Conservation (phyloP, 1,284 basidiomycete genomes). For the Xanthoconium separans region DNA sequence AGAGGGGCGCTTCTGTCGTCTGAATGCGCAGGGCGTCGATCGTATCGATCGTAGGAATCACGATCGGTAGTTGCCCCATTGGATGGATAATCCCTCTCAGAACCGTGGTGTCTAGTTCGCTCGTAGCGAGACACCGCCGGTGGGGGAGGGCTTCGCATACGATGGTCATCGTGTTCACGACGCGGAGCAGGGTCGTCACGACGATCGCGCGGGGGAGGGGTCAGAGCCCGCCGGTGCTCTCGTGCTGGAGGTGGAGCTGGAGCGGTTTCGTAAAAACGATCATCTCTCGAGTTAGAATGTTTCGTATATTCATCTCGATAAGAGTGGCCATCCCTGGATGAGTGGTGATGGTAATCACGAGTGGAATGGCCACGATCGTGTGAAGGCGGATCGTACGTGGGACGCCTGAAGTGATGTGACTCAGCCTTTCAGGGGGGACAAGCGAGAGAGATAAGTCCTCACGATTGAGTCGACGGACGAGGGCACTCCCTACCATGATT, state of each 20-base stretch:
- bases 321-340: conserved; percentile 43
- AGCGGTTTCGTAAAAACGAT: conserved; percentile 57
- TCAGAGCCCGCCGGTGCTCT: conserved; percentile 57
- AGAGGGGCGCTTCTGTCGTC: conserved; percentile 29
- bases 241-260: conserved; percentile 41
- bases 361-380: conserved; percentile 50
- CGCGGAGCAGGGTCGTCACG: conserved; percentile 55
- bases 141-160: conserved; percentile 48
- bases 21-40: conserved; percentile 42
- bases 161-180: conserved; percentile 69
- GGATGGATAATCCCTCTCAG: conserved; percentile 49
- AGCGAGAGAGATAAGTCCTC: conserved; percentile 27
- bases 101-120: conserved; percentile 33
- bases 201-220: conserved; percentile 66
- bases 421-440: conserved; percentile 1
- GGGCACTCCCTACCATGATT: conserved; percentile 64
- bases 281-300: conserved; percentile 46
- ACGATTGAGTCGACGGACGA: conserved; percentile 47
- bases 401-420: conserved; percentile 22
- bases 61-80: conserved; percentile 45
- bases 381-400: conserved; percentile 47
- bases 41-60: conserved; percentile 60
- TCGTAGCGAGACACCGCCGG: conserved; percentile 44
- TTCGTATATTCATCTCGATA: conserved; percentile 47
- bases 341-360: conserved; percentile 48